Conservation (phyloP, 192 early-diverging fungal species). For the Backusella morwellensis region DNA sequence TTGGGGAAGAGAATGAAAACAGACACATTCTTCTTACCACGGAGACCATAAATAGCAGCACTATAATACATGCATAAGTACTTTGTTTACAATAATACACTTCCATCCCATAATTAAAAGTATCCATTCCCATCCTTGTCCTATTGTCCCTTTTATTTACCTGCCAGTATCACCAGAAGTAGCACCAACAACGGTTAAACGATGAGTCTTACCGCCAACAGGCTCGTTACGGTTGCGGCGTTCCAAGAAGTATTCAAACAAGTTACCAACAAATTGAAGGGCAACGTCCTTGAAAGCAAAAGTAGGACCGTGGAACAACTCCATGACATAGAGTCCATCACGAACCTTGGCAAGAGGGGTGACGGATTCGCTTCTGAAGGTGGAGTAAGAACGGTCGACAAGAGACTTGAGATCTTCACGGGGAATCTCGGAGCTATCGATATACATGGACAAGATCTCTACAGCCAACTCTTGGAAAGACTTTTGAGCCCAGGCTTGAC, state of each 20-base stretch:
- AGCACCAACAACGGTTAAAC: conserved; percentile 89
- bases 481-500: conserved; percentile 64
- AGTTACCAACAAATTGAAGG: conserved; percentile 93
- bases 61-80: conserved; percentile 40
- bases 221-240: conserved; percentile 62
- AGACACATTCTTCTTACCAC: conserved; percentile 88
- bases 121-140: background rate
- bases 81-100: background rate
- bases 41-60: conserved; percentile 95
- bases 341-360: conserved; percentile 73
- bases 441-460: conserved; percentile 81
- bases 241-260: conserved; percentile 96
- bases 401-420: conserved; percentile 66
- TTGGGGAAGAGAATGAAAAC: conserved; percentile 94
- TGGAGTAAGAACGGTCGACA: conserved; percentile 70
- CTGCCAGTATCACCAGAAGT: conserved; percentile 95
- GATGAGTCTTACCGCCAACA: conserved; percentile 44
- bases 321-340: conserved; percentile 71
- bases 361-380: conserved; percentile 73
- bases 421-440: conserved; percentile 77
- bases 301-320: conserved; percentile 96
- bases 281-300: conserved; percentile 99
- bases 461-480: conserved; percentile 83
- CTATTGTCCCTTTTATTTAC: conserved; percentile 29
- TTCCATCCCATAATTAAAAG: too few relatives aligned